Evolutionary conservation across 169 alveolate species (phyloP).

Genomic region (Plasmodium malariae): DNA sequence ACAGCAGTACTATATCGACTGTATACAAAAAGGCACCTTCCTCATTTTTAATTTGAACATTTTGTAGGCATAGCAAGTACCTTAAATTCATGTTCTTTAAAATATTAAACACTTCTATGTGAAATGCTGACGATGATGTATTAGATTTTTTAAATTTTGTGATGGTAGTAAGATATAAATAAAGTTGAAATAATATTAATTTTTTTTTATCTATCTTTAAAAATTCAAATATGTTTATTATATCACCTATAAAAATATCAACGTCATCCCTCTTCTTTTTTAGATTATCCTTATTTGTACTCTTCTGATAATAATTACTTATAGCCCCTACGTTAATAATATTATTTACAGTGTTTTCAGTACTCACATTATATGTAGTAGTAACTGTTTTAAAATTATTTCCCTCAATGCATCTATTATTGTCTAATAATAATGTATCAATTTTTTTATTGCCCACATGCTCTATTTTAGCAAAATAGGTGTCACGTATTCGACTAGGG

Average conservation of each 20-base stretch:
- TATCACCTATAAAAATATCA: constrained; percentile 3
- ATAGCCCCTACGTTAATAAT: neutral
- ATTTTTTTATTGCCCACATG: neutral
- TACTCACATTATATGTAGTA: neutral
- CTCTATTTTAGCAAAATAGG: constrained; percentile 3
- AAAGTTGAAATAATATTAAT: constrained; percentile 61
- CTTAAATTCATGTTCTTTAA: constrained; percentile 28
- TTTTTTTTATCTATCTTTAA: constrained; percentile 57
- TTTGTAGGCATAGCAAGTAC: constrained; percentile 22
- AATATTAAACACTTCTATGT: constrained; percentile 41
- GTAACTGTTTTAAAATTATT: constrained; percentile 6
- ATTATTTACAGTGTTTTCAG: constrained; percentile 23
- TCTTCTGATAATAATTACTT: constrained; percentile 5
- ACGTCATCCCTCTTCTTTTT: neutral
- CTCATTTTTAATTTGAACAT: constrained; percentile 63
- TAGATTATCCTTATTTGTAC: neutral
- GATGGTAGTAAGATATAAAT: constrained; percentile 42
- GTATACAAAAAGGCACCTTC: constrained; percentile 65
- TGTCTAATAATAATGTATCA: neutral
- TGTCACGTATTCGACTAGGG: neutral
- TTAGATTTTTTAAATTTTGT: constrained; percentile 40
- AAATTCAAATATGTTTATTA: constrained; percentile 32
- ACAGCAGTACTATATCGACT: constrained; percentile 44
- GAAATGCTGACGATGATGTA: constrained; percentile 40
- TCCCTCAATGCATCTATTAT: neutral